phyloP scores from a whole-genome alignment of 805 yeast genomes.

The Saccharomycopsis capsularis region DNA sequence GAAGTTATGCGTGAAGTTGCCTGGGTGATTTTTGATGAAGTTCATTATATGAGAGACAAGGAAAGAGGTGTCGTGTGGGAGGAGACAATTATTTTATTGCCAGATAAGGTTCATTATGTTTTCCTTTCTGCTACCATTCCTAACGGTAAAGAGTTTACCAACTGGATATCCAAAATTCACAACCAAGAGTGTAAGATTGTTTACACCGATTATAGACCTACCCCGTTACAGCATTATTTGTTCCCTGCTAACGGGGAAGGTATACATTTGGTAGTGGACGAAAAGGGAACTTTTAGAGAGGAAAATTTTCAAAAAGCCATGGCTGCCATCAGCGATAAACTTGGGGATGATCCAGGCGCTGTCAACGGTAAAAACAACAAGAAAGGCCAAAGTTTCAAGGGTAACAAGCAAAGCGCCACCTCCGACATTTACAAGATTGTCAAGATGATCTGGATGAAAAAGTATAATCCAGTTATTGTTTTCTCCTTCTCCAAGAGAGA shows the following conservation, averaged over 20 bases:
- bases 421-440: slow-evolving; percentile 95
- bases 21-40: slow-evolving; percentile 97
- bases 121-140: slow-evolving; percentile 95
- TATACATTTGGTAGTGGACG: slow-evolving; percentile 94
- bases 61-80: slow-evolving; percentile 99
- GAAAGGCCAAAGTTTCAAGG: slow-evolving; percentile 77
- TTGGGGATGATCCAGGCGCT: slow-evolving; percentile 78
- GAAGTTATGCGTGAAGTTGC: slow-evolving; percentile 98
- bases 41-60: slow-evolving; percentile 96
- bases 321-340: slow-evolving; percentile 79
- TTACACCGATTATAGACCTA: slow-evolving; percentile 97
- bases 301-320: slow-evolving; percentile 98
- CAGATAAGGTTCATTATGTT: slow-evolving; percentile 93
- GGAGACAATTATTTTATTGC: slow-evolving; percentile 90
- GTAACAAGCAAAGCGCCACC: slow-evolving; percentile 66
- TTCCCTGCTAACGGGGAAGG: slow-evolving; percentile 99
- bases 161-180: slow-evolving; percentile 95
- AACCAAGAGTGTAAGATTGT: slow-evolving; percentile 97
- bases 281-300: slow-evolving; percentile 91
- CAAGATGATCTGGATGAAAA: slow-evolving; percentile 95
- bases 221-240: slow-evolving; percentile 94
- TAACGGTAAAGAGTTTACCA: slow-evolving; percentile 96
- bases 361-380: slow-evolving; percentile 50
- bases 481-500: slow-evolving; percentile 97
- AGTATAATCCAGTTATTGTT: slow-evolving; percentile 96